Conservation (phyloP, 176 grass and related monocot species). For the Raddia guianensis region DNA sequence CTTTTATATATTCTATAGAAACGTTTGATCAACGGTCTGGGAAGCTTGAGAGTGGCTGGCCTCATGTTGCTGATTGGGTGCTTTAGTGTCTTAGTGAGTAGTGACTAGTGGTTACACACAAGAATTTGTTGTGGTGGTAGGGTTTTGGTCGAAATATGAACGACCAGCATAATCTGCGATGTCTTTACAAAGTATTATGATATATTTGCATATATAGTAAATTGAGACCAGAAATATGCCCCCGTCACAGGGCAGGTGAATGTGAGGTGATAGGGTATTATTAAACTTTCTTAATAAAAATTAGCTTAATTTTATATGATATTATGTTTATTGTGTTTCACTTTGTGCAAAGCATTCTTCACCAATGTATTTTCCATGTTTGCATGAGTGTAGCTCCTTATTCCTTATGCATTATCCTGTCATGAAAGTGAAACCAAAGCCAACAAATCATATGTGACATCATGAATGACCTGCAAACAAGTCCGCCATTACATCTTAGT, state of each 20-base stretch:
- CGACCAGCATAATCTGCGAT: not conserved
- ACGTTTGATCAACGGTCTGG: too few species aligned
- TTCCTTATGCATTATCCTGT: not conserved
- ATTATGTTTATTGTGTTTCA: not conserved
- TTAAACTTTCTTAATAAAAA: not conserved
- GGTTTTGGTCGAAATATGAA: conserved; percentile 5
- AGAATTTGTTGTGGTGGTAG: not conserved
- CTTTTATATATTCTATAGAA: too few species aligned
- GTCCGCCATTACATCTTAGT: not conserved
- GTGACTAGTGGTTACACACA: not conserved
- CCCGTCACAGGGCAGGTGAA: not conserved
- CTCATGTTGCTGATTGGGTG: not conserved
- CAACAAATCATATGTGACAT: not conserved
- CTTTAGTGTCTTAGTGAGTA: not conserved
- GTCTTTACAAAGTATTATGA: not conserved
- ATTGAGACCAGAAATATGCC: not conserved
- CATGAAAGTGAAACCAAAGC: not conserved
- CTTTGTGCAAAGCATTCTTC: not conserved
- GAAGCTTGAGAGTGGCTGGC: not conserved
- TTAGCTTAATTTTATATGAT: not conserved
- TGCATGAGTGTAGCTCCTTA: conserved; percentile 20
- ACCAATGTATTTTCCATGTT: conserved; percentile 11
- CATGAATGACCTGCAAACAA: not conserved
- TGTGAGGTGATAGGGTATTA: conserved; percentile 1
- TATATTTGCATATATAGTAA: not conserved